A percentile compares a stretch with the other conserved stretches of the same genome.
Evolutionary conservation across 75 land plant genomes (phyloP).

Genomic region (Pinus tabuliformis): DNA sequence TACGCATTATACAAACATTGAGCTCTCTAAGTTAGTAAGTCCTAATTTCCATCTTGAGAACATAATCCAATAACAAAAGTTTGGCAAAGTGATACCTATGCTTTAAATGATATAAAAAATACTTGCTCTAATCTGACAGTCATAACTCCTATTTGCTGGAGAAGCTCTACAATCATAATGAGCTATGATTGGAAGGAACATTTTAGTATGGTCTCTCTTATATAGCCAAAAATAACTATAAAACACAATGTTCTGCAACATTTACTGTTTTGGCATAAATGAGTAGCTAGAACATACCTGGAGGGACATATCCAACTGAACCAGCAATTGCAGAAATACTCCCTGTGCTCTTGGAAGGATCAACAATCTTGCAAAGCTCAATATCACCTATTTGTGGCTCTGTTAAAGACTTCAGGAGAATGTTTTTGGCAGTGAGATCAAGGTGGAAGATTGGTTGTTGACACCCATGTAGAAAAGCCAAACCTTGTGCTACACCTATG

Average conservation of each 20-base stretch:
- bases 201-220: not conserved
- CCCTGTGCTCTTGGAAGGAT: constrained; percentile 64
- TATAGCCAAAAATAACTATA: not conserved
- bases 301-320: constrained; percentile 78
- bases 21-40: not conserved
- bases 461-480: constrained; percentile 62
- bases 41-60: not conserved
- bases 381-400: constrained; percentile 71
- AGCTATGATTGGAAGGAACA: not conserved
- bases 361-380: constrained; percentile 68
- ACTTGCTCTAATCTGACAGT: not conserved
- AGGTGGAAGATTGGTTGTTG: constrained; percentile 51
- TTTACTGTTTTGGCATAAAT: not conserved
- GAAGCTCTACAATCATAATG: not conserved
- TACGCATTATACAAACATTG: not conserved
- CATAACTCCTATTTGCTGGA: not conserved
- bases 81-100: not conserved
- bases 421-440: constrained; percentile 59
- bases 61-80: not conserved
- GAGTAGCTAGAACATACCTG: constrained; percentile 37
- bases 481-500: constrained; percentile 64
- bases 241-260: not conserved
- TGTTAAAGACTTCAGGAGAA: constrained; percentile 48
- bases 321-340: constrained; percentile 69
- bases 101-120: not conserved